Evolutionary conservation across 1,139 yeast genomes (phyloP).

Genomic region (Suhomyces bolitotheri): DNA sequence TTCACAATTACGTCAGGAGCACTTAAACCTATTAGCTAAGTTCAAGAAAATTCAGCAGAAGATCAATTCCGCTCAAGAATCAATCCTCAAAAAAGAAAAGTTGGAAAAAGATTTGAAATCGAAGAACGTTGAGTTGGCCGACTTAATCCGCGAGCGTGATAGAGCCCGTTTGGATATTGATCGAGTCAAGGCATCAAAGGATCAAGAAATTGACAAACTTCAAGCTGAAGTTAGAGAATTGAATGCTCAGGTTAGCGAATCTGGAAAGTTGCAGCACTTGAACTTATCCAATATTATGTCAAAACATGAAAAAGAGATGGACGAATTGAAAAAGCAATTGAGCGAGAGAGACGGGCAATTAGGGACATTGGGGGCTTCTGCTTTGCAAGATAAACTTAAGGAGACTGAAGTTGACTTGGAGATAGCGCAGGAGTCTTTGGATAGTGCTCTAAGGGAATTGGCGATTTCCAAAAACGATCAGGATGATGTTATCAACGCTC

Average conservation of each 20-base stretch:
- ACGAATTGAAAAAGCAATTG: slow-evolving; percentile 42
- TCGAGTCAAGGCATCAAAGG: slow-evolving; percentile 64
- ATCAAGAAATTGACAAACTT: slow-evolving; percentile 65
- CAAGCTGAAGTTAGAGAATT: slow-evolving; percentile 67
- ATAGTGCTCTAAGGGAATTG: slow-evolving; percentile 63
- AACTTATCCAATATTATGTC: slow-evolving; percentile 62
- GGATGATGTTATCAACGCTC: slow-evolving; percentile 57
- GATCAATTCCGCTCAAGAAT: slow-evolving; percentile 91
- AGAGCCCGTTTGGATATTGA: slow-evolving; percentile 84
- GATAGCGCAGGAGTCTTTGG: slow-evolving; percentile 78
- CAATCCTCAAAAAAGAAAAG: slow-evolving; percentile 80
- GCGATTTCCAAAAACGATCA: slow-evolving; percentile 57
- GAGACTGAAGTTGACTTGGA: slow-evolving; percentile 81
- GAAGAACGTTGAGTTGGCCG: slow-evolving; percentile 86
- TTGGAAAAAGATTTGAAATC: slow-evolving; percentile 82
- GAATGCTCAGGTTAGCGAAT: slow-evolving; percentile 58
- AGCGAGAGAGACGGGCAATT: slow-evolving; percentile 21
- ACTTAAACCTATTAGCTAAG: slow-evolving; percentile 73
- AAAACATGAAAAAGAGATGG: slow-evolving; percentile 61
- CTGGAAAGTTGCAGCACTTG: slow-evolving; percentile 67
- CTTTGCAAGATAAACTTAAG: slow-evolving; percentile 49
- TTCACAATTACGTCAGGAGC: slow-evolving; percentile 91
- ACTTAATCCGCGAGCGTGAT: slow-evolving; percentile 85
- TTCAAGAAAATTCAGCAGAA: slow-evolving; percentile 85
- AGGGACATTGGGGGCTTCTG: slow-evolving; percentile 14